These are phyloP conservation scores for Claviceps monticola DNA, from an alignment of 2,329 filamentous ascomycete species.

Conservation along the genomic window DNA sequence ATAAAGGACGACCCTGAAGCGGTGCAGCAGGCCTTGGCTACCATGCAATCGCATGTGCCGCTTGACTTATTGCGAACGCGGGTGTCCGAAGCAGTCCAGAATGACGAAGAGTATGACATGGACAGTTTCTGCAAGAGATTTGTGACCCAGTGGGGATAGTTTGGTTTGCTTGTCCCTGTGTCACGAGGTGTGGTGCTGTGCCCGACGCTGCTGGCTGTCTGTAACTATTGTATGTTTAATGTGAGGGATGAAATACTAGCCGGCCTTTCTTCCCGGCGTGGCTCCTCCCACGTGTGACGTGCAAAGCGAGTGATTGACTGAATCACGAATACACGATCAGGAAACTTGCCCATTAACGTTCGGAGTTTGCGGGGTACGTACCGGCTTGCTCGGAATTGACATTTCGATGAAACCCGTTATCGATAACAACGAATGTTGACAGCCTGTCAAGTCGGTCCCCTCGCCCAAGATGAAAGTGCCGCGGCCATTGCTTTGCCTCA, in stretches of 20 bases:
- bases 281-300: background rate
- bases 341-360: background rate
- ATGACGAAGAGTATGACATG: background rate
- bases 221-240: conserved; percentile 1
- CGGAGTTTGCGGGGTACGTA: too few species aligned
- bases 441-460: background rate
- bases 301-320: background rate
- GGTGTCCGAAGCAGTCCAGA: background rate
- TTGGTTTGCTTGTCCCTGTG: background rate
- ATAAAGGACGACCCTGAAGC: background rate
- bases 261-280: background rate
- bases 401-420: background rate
- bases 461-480: too few species aligned
- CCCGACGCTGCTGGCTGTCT: background rate
- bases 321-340: background rate
- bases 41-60: background rate
- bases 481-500: background rate
- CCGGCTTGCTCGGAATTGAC: too few species aligned
- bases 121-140: background rate
- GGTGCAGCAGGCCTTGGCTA: background rate
- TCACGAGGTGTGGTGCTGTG: background rate
- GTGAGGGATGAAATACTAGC: background rate
- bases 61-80: background rate
- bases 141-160: background rate
- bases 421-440: background rate